Conservation (phyloP, 176 grass and related monocot genomes). For the Ampelocalamus luodianensis region DNA sequence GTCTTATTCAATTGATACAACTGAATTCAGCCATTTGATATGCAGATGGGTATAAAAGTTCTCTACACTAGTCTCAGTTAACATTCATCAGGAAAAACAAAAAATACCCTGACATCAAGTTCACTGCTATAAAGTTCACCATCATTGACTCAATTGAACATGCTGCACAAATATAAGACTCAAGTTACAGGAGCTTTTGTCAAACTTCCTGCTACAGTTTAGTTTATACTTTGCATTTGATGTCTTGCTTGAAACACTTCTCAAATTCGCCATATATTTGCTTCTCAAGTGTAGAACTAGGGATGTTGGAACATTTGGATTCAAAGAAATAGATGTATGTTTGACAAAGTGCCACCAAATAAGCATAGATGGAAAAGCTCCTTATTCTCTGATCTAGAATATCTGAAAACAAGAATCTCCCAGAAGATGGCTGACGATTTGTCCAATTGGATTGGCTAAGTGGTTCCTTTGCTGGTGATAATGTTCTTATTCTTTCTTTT, state of each 20-base stretch:
- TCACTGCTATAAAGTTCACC: background rate
- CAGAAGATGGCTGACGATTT: too few relatives aligned
- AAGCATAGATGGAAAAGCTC: too few relatives aligned
- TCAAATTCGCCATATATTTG: background rate
- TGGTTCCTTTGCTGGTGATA: too few relatives aligned
- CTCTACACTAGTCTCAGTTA: background rate
- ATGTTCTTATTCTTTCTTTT: too few relatives aligned
- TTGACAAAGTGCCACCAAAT: too few relatives aligned
- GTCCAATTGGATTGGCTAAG: too few relatives aligned
- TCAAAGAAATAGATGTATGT: too few relatives aligned
- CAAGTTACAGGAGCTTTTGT: conserved; percentile 12
- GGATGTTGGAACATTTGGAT: too few relatives aligned
- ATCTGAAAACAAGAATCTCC: too few relatives aligned
- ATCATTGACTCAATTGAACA: background rate
- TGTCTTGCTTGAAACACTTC: background rate
- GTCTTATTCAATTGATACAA: conserved; percentile 14
- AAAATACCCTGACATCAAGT: background rate
- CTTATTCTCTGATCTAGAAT: too few relatives aligned
- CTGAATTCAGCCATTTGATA: conserved; percentile 3
- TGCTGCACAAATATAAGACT: background rate
- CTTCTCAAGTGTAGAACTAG: background rate
- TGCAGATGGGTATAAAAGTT: background rate
- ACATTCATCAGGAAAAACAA: conserved; percentile 2
- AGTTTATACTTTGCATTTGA: background rate
- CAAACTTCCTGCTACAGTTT: conserved; percentile 17